Percentiles rank a stretch among this genome's conserved stretches.
These are phyloP conservation scores for Karstenula rhodostoma DNA, from an alignment of 2,329 filamentous ascomycete species.

Conservation along the genomic window DNA sequence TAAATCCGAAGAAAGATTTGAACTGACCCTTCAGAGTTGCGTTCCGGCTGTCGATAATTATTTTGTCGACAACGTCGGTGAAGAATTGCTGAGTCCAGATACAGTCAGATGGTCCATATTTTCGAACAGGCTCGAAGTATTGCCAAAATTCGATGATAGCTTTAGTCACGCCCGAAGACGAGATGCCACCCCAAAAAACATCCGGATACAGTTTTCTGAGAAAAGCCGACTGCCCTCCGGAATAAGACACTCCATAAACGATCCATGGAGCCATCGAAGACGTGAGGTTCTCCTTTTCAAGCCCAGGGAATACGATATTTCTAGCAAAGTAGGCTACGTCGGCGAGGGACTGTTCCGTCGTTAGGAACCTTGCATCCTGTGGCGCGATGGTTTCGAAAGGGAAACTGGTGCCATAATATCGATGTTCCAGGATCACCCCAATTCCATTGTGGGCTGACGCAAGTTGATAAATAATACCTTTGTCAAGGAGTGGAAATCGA, in stretches of 20 bases:
- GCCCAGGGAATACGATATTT: constrained; percentile 73
- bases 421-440: constrained; percentile 83
- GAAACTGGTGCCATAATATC: constrained; percentile 83
- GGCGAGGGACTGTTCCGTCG: constrained; percentile 82
- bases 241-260: constrained; percentile 83
- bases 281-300: constrained; percentile 68
- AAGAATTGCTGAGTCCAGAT: constrained; percentile 69
- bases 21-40: constrained; percentile 52
- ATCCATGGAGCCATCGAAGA: constrained; percentile 74
- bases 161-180: constrained; percentile 78
- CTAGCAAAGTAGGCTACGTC: constrained; percentile 83
- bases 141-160: constrained; percentile 53
- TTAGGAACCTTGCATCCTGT: constrained; percentile 67
- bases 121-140: constrained; percentile 66
- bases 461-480: constrained; percentile 77
- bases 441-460: constrained; percentile 72
- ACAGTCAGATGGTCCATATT: constrained; percentile 68
- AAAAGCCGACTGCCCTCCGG: constrained; percentile 80
- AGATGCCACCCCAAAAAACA: constrained; percentile 79
- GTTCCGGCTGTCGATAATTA: constrained; percentile 60
- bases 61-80: constrained; percentile 65
- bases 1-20: constrained; percentile 62
- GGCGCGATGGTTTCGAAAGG: constrained; percentile 72
- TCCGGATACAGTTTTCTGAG: constrained; percentile 80
- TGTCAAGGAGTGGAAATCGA: constrained; percentile 74